Base-by-base conservation (phyloP, 495 filamentous ascomycete species). In the Beverwykella pulmonaria region DNA sequence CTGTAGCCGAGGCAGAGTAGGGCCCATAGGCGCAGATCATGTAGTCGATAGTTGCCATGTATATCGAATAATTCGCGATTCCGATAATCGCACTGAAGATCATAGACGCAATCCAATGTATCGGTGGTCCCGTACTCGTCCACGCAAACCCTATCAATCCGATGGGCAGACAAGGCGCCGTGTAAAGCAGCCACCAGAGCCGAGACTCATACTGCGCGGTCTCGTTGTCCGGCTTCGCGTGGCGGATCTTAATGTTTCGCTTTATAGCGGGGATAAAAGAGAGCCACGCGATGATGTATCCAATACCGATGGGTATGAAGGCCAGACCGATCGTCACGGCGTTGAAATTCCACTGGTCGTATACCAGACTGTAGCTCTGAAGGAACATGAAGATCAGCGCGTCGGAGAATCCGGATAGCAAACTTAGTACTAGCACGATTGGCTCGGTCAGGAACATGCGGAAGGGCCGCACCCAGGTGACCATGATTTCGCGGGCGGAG, bases 21-120 rank as follows among this genome's bases (percentile, higher is more conserved):
- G 87, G 87, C 0, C 90, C 90, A 73, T 93, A 92, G 1, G 88
- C 84, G 46, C 84, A 86, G n/a, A 92, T 85, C 90, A 92, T 92
- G 77, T 93, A 93, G 68, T 93, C 90, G 61, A 92, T 90, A 0
- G 90, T 91, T 0, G 88, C 88, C 88, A 91, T 90, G 76, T 90
- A 90, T 65, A 90, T 90, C 25, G 70, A 44, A 71, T 87, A 79
- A 59, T 90, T 90, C 47, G 87, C 87, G 59, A 89, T 87, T 41
- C 88, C 88, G 52, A 90, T 82, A 53, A 90, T 78, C 34, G 82
- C 82, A 14, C 81, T 76, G 68, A 87, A 88, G 59, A 89, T 72
- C 84, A 88, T 86, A 23, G 82, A 79, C 19, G 77, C 85, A 34
- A 89, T 87, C 88, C 88, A 90, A 66, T 86, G 85, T 36, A 84